Conservation (phyloP, 129 eudicot genomes). For the Artemisia annua region DNA sequence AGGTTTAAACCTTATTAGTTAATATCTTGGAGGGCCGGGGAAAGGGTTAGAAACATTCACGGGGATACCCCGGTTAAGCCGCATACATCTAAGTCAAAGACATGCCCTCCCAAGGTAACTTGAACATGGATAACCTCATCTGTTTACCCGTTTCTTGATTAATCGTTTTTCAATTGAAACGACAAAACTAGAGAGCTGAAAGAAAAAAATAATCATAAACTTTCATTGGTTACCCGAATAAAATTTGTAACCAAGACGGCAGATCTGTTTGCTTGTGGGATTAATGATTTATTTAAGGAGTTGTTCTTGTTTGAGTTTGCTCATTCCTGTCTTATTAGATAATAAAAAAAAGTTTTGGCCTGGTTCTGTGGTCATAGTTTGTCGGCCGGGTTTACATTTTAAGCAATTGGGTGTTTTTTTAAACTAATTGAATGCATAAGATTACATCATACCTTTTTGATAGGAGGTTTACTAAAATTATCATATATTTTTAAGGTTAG, state of each 20-base stretch:
- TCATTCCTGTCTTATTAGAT: slow-evolving; percentile 14
- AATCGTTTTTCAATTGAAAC: neutral
- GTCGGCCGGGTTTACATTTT: slow-evolving; percentile 20
- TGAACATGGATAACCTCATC: too few relatives aligned
- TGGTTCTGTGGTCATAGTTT: slow-evolving; percentile 11
- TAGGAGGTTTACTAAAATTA: slow-evolving; percentile 1
- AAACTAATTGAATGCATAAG: slow-evolving; percentile 10
- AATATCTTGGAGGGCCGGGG: too few relatives aligned
- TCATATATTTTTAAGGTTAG: neutral
- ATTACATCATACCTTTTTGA: slow-evolving; percentile 31
- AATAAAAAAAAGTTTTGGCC: slow-evolving; percentile 20
- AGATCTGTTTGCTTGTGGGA: slow-evolving; percentile 27
- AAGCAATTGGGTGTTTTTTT: slow-evolving; percentile 2
- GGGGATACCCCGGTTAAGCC: too few relatives aligned
- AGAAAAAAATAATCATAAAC: neutral
- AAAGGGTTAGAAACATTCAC: too few relatives aligned
- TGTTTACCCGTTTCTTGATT: neutral
- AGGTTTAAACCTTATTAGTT: neutral
- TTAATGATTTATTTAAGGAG: slow-evolving; percentile 9
- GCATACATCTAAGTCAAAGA: too few relatives aligned
- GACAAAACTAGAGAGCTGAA: slow-evolving; percentile 21
- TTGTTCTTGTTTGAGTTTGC: slow-evolving; percentile 23
- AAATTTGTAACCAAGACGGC: slow-evolving; percentile 35
- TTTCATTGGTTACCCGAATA: slow-evolving; percentile 11
- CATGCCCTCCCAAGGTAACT: too few relatives aligned